These are phyloP conservation scores for Hymenoscyphus fructigenus DNA, from an alignment of 2,329 filamentous ascomycete species.

Conservation along the genomic window DNA sequence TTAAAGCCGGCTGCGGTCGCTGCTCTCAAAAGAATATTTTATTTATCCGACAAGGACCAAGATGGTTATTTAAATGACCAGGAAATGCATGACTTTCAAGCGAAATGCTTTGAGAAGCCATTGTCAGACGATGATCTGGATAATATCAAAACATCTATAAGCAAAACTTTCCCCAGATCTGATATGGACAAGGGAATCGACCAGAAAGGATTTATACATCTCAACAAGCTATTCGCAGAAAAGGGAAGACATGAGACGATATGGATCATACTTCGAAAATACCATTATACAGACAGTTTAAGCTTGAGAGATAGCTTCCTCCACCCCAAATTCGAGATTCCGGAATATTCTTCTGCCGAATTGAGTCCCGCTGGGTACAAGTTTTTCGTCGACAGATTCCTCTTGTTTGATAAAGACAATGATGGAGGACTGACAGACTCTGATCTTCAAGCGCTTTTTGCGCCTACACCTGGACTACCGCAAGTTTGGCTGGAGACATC, in stretches of 20 bases:
- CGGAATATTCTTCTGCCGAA: slow-evolving; percentile 88
- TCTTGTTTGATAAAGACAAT: slow-evolving; percentile 95
- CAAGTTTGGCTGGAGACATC: slow-evolving; percentile 82
- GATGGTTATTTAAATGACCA: slow-evolving; percentile 88
- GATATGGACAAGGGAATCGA: slow-evolving; percentile 73
- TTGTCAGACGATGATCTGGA: slow-evolving; percentile 77
- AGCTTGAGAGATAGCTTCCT: slow-evolving; percentile 89
- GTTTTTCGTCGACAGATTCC: slow-evolving; percentile 95
- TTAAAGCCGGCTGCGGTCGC: slow-evolving; percentile 88
- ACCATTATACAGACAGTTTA: slow-evolving; percentile 93
- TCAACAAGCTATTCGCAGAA: slow-evolving; percentile 96
- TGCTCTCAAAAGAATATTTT: slow-evolving; percentile 88
- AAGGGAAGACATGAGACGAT: slow-evolving; percentile 98
- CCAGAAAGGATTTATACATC: slow-evolving; percentile 76
- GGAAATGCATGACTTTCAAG: slow-evolving; percentile 89
- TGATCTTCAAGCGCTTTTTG: slow-evolving; percentile 84
- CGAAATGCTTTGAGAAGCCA: slow-evolving; percentile 87
- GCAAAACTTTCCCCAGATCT: slow-evolving; percentile 63
- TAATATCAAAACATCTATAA: slow-evolving; percentile 87
- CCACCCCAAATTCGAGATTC: slow-evolving; percentile 91
- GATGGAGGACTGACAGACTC: slow-evolving; percentile 88
- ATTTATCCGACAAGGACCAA: slow-evolving; percentile 93
- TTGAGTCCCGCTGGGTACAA: slow-evolving; percentile 91
- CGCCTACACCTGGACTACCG: slow-evolving; percentile 87
- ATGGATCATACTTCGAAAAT: slow-evolving; percentile 93